A percentile compares a stretch with the other conserved stretches of the same genome.
Evolutionary conservation across 306 rosid species (phyloP).

Genomic region (Gastrolobium villosum): DNA sequence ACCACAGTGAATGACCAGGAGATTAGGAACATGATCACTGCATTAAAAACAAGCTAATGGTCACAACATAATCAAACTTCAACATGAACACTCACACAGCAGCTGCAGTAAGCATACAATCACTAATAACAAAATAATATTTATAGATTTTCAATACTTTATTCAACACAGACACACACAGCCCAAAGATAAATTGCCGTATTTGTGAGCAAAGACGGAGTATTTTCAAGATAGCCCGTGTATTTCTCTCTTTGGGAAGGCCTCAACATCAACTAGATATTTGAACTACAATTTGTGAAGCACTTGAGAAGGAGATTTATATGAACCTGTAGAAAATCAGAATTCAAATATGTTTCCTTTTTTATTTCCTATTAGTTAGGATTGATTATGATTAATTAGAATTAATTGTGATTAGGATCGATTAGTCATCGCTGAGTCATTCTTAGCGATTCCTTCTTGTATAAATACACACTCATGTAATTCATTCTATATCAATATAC

Average conservation of each 20-base stretch:
- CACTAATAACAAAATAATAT: conserved; percentile 12
- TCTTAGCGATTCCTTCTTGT: too few relatives aligned
- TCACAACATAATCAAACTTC: conserved; percentile 38
- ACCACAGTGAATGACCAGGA: conserved; percentile 98
- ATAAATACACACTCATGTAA: too few relatives aligned
- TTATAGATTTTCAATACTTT: not conserved
- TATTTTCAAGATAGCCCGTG: not conserved
- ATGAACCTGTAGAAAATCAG: too few relatives aligned
- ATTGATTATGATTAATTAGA: too few relatives aligned
- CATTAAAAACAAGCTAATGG: conserved; percentile 50
- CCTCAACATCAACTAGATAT: not conserved
- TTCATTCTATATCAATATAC: too few relatives aligned
- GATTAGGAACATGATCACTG: conserved; percentile 99
- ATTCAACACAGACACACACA: conserved; percentile 1
- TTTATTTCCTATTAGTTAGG: too few relatives aligned
- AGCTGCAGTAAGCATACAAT: conserved; percentile 36
- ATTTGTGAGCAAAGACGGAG: not conserved
- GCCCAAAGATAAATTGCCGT: not conserved
- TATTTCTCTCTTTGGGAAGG: not conserved
- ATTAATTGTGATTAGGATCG: too few relatives aligned
- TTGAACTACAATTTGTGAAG: not conserved
- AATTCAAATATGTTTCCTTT: too few relatives aligned
- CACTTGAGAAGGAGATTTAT: not conserved
- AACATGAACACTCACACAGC: conserved; percentile 10
- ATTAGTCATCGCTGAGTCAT: too few relatives aligned